Evolutionary conservation across 257 asterid genomes (phyloP), one percentile per base, ranked within the genome.

Genomic region (Ocimum tenuiflorum): DNA sequence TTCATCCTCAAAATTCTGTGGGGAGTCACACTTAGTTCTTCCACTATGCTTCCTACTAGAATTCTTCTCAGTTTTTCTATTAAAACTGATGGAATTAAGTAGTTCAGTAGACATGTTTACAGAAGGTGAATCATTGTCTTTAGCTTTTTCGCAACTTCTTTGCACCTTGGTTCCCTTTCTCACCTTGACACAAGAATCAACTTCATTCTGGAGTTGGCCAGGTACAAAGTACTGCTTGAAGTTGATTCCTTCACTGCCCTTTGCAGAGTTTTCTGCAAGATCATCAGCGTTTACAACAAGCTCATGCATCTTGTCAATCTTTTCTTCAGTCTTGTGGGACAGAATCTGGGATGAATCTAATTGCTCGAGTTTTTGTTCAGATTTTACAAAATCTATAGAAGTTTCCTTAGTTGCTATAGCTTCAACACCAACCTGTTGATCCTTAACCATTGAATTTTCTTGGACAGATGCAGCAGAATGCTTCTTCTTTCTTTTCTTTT

Each of bases 151-250:
- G 33, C 56, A 36, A 51, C 58, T 51, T 72, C 63, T 61, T 45
- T 54, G 60, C 62, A 67, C 68, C 68, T 60, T 69, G 55, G 46
- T 61, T 52, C 69, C 15, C 7, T 62, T 77, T 48, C 74, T 65
- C 11, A 48, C 56, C 60, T 60, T 57, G 60, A 61, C 67, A 56
- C 52, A 11, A 3, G 81, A 72, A 64, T 67, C 67, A 69, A 22
- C 74, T 60, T 78, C 71, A 27, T 50, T 63, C 63, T 66, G 86
- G 66, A 51, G 60, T 35, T 78, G 64, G 24, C 65, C 75, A 54
- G 72, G 72, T 66, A 82, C 63, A 80, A 88, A 85, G 74, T 86
- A 84, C 39, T 73, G 63, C 85, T 77, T 80, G 78, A 88, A 88
- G 78, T 85, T 68, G 51, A 89, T 74, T 31, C 70, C 72, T 61